Evolutionary conservation across 768 basidiomycete species (phyloP).

Genomic region (Goffeauzyma gilvescens): DNA sequence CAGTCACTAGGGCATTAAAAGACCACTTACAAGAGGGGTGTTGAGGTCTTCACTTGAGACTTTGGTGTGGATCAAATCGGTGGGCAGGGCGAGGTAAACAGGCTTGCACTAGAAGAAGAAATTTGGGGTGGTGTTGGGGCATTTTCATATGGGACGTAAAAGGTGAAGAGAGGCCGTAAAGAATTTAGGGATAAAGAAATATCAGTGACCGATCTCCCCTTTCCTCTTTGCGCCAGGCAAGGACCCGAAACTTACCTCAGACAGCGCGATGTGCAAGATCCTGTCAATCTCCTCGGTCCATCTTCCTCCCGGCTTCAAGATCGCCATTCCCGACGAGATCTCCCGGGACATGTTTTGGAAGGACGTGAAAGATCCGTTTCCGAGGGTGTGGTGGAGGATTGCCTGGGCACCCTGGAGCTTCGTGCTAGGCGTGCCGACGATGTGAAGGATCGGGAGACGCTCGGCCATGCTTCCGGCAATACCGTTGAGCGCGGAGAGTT

Average conservation of each 20-base stretch:
- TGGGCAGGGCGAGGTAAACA: conserved; percentile 71
- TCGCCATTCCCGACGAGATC: conserved; percentile 51
- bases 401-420: conserved; percentile 45
- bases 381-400: conserved; percentile 72
- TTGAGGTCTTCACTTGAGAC: conserved; percentile 48
- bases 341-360: conserved; percentile 58
- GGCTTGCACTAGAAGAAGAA: conserved; percentile 80
- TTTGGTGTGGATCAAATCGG: conserved; percentile 52
- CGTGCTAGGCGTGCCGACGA: conserved; percentile 66
- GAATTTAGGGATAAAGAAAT: no score
- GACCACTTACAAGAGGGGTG: conserved; percentile 38
- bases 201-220: no score
- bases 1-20: conserved; percentile 29
- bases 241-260: conserved; percentile 11
- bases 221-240: background rate
- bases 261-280: conserved; percentile 41
- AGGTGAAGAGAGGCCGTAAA: no score
- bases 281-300: conserved; percentile 52
- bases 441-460: conserved; percentile 72
- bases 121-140: no score
- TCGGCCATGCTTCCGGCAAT: conserved; percentile 47
- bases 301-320: conserved; percentile 39
- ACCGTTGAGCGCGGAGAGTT: conserved; percentile 67
- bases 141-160: no score
- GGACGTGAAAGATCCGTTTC: conserved; percentile 64